Percentiles rank a stretch among this genome's conserved stretches.
These are phyloP conservation scores for Hawksworthiomyces lignivorus DNA, from an alignment of 2,329 filamentous ascomycete species.

Conservation along the genomic window DNA sequence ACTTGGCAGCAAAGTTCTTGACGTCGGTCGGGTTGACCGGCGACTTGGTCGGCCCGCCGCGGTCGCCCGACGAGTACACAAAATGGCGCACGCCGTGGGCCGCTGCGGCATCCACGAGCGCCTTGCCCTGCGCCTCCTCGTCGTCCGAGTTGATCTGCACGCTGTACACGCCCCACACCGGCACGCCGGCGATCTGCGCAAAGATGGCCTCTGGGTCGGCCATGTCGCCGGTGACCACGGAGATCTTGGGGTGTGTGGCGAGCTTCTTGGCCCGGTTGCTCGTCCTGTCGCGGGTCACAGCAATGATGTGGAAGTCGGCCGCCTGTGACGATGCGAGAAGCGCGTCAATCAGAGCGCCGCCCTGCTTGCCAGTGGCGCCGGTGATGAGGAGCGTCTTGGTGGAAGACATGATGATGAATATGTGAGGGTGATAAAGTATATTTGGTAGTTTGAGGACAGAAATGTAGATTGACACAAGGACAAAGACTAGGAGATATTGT, in stretches of 20 bases:
- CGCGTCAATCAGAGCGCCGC: slow-evolving; percentile 21
- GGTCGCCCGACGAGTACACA: slow-evolving; percentile 56
- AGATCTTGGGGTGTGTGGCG: slow-evolving; percentile 33
- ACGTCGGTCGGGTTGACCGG: slow-evolving; percentile 43
- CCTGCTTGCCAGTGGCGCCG: slow-evolving; percentile 25
- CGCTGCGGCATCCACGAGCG: slow-evolving; percentile 42
- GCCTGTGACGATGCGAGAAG: slow-evolving; percentile 14
- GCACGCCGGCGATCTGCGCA: slow-evolving; percentile 25
- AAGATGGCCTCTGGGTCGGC: slow-evolving; percentile 42
- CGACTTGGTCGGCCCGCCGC: slow-evolving; percentile 46
- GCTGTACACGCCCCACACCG: slow-evolving; percentile 48
- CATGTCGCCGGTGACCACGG: slow-evolving; percentile 48
- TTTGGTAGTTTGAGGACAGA: no score
- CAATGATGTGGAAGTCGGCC: slow-evolving; percentile 34
- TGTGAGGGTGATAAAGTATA: no score
- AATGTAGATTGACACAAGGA: no score
- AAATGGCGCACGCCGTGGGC: slow-evolving; percentile 45
- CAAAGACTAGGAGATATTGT: no score
- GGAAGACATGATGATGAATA: background rate
- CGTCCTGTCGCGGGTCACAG: slow-evolving; percentile 44
- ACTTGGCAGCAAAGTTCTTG: slow-evolving; percentile 52
- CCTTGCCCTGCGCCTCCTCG: slow-evolving; percentile 42
- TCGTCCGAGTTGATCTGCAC: slow-evolving; percentile 41
- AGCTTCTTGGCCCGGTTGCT: slow-evolving; percentile 37
- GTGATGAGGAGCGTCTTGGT: slow-evolving; percentile 15